These are phyloP conservation scores for Sugiyamaella grinbergsii DNA, from an alignment of 1,139 yeast genomes.

Conservation along the genomic window DNA sequence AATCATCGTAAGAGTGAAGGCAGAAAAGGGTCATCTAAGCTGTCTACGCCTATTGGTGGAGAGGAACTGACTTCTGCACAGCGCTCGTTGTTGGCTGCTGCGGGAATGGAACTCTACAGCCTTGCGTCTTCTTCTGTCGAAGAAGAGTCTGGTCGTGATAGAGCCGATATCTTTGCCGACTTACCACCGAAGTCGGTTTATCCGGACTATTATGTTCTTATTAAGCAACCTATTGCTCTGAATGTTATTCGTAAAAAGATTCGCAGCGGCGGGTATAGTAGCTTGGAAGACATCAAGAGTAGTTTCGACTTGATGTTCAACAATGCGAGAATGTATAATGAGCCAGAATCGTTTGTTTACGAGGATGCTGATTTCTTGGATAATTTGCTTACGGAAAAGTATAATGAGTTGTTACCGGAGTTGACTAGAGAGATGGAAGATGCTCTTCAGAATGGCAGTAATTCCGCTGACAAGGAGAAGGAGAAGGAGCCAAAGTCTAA, in stretches of 20 bases:
- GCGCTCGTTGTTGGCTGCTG: slow-evolving; percentile 33
- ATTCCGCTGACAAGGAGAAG: background rate
- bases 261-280: slow-evolving; percentile 52
- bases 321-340: slow-evolving; percentile 84
- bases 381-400: slow-evolving; percentile 29
- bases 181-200: slow-evolving; percentile 68
- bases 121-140: slow-evolving; percentile 28
- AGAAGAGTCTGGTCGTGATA: slow-evolving; percentile 38
- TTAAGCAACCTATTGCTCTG: slow-evolving; percentile 79
- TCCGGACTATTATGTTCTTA: slow-evolving; percentile 84
- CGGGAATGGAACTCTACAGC: slow-evolving; percentile 31
- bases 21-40: slow-evolving; percentile 6
- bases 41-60: slow-evolving; percentile 10
- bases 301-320: slow-evolving; percentile 78
- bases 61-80: slow-evolving; percentile 27
- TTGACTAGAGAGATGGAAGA: slow-evolving; percentile 1
- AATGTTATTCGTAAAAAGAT: slow-evolving; percentile 66
- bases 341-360: slow-evolving; percentile 83
- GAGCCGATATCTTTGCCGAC: slow-evolving; percentile 64
- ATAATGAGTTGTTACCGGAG: slow-evolving; percentile 12
- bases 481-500: background rate
- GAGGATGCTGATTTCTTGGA: slow-evolving; percentile 72
- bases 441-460: background rate
- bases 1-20: slow-evolving; percentile 10
- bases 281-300: slow-evolving; percentile 62